Evolutionary conservation across 2,329 filamentous ascomycete species (phyloP), one percentile per base, ranked within the genome.

Genomic region (Xylariaceae sp.): DNA sequence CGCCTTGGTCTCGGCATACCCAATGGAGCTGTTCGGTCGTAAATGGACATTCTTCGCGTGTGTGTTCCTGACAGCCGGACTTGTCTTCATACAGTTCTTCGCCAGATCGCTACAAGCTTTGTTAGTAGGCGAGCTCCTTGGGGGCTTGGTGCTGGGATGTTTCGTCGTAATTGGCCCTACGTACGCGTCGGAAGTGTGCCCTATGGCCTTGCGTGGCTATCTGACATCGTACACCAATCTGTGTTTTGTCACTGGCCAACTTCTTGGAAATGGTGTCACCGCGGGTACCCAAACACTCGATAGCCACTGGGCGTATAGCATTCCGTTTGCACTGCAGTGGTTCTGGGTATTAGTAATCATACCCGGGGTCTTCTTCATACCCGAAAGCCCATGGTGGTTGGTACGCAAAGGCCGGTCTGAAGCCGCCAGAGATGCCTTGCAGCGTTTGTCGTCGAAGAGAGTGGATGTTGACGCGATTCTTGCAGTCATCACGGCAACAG

Each of bases 61-160:
- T 53, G 69, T 76, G 19, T 48, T 64, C 10, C 60, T 75, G 51
- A 78, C 76, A 2, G 72, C 73, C 11, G 71, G 67, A 1, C 75
- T 83, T 38, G 75, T 85, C 49, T 84, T 83, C 61, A 75, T 84
- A 48, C 80, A 83, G 55, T 83, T 84, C 68, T 85, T 83, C 57
- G 79, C 80, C 11, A 73, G 75, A 2, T 77, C 75, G 1, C 70
- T 83, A 11, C 59, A 72, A 7, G 75, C 77, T 11, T 69, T 85
- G 2, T 74, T 83, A n/a, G 78, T 78, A 2, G 79, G 81, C 27
- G 80, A 85, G 68, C 68, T 86, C 2, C 69, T 86, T 0, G 77
- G 78, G 19, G 82, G 83, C 1, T 68, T 84, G 6, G 76, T 84
- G 0, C 71, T 82, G n/a, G 81, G 81, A 2, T 79, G 77, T 46